phyloP scores from a whole-genome alignment of 176 grass and related monocot genomes.

The Triticum urartu region DNA sequence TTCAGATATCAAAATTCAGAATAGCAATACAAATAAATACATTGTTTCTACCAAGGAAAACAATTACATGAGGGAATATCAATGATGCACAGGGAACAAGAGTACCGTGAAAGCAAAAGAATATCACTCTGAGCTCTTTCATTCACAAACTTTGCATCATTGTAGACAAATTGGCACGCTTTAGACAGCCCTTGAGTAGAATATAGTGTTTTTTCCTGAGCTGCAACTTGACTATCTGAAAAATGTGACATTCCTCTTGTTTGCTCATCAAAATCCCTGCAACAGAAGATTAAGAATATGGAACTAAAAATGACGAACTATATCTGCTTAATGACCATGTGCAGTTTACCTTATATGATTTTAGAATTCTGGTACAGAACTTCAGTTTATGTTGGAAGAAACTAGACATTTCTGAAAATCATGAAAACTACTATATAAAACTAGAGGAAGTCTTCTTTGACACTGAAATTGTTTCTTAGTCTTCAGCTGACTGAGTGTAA shows the following conservation, averaged over 20 bases:
- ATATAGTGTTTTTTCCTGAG: slow-evolving; percentile 40
- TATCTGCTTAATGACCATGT: not conserved
- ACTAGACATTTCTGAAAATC: not conserved
- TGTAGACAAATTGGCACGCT: slow-evolving; percentile 87
- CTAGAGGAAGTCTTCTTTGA: not conserved
- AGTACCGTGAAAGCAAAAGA: slow-evolving; percentile 87
- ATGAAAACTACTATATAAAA: not conserved
- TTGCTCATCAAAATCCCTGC: slow-evolving; percentile 33
- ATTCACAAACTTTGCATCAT: slow-evolving; percentile 99
- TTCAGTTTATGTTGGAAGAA: not conserved
- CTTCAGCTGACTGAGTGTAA: not conserved
- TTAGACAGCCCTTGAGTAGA: slow-evolving; percentile 61
- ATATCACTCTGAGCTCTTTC: slow-evolving; percentile 93
- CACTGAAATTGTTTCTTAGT: not conserved
- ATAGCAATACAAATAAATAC: not conserved
- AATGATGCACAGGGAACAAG: not conserved
- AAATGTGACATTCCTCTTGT: slow-evolving; percentile 38
- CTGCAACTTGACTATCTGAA: slow-evolving; percentile 34
- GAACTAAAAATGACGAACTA: not conserved
- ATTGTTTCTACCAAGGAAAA: not conserved
- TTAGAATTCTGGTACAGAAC: not conserved
- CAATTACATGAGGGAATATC: not conserved
- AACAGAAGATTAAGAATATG: slow-evolving; percentile 10
- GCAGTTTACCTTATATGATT: not conserved
- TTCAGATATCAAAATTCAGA: slow-evolving; percentile 22